Evolutionary conservation across 306 rosid species (phyloP), one percentile per base, ranked within the genome.

Genomic region (Nissolia schottii): DNA sequence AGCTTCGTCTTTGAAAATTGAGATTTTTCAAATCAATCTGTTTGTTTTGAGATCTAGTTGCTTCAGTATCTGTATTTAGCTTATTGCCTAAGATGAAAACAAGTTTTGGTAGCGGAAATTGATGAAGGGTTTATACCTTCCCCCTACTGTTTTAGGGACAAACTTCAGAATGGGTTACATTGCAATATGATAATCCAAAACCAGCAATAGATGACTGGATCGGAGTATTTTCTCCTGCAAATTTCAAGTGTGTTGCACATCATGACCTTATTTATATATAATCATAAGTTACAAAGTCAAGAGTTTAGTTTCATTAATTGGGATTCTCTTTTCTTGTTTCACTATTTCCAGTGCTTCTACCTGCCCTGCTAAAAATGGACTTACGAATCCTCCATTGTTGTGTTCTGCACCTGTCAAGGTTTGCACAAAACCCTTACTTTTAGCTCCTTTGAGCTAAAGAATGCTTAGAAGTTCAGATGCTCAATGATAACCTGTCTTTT

Each of bases 341-440:
- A 60, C 64, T 54, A 74, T 70, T 78, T 82, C 38, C 89, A 91
- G 96, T 79, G 82, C 90, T 84, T 85, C 96, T 20, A 77, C 79
- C 75, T 91, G 98, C 71, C 89, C 86, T 20, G 76, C 70, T 8
- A 94, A 89, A 71, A 82, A 75, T 80, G 40, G 1, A 57, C 3
- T 27, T 29, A 18, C 14, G 3, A 64, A n/a, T 70, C 85, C 91
- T 65, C 97, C 98, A 77, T 65, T 79, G 5, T 70, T 91, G 58
- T 93, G 96, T 77, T 76, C 94, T 27, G 96, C 98, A 16, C 97
- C 98, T 24, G 86, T 91, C 70, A 93, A 93, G 98, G 98, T 93
- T 67, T 49, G 11, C 59, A 38, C 62, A 40, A 25, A 59, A 29
- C 32, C 50, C 50, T 48, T 65, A n/a, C n/a, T 23, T 58, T 34